Conservation (phyloP, 306 rosid genomes). For the Potentilla sterilis region DNA sequence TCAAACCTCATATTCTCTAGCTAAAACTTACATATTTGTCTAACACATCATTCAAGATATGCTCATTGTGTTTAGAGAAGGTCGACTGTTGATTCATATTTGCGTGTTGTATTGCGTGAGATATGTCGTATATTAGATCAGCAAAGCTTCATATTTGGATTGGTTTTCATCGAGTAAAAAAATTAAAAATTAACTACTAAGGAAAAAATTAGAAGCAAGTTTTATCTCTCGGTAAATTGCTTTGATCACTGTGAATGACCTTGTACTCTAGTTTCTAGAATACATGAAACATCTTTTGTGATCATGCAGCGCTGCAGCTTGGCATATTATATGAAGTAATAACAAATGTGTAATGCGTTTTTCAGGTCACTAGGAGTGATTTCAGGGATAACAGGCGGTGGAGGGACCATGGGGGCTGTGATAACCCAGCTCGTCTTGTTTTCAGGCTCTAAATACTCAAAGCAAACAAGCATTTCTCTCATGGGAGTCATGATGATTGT, state of each 20-base stretch:
- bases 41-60: no score
- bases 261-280: not conserved
- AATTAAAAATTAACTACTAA: not conserved
- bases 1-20: no score
- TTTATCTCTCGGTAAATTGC: not conserved
- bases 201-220: not conserved
- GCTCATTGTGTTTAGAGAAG: not conserved
- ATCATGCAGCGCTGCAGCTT: not conserved
- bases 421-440: conserved; percentile 49
- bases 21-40: no score
- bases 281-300: not conserved
- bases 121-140: not conserved
- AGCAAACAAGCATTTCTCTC: conserved; percentile 51
- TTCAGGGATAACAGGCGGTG: conserved; percentile 67
- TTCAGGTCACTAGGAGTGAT: conserved; percentile 63
- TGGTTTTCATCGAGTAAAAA: not conserved
- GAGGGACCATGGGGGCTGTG: conserved; percentile 60
- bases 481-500: conserved; percentile 50
- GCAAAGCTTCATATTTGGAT: not conserved
- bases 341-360: not conserved
- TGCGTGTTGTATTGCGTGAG: not conserved
- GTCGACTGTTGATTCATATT: no score
- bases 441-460: conserved; percentile 36
- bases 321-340: not conserved
- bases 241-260: not conserved